Base-by-base conservation (phyloP, 2,329 filamentous ascomycete genomes). In the Escovopsis sp. region DNA sequence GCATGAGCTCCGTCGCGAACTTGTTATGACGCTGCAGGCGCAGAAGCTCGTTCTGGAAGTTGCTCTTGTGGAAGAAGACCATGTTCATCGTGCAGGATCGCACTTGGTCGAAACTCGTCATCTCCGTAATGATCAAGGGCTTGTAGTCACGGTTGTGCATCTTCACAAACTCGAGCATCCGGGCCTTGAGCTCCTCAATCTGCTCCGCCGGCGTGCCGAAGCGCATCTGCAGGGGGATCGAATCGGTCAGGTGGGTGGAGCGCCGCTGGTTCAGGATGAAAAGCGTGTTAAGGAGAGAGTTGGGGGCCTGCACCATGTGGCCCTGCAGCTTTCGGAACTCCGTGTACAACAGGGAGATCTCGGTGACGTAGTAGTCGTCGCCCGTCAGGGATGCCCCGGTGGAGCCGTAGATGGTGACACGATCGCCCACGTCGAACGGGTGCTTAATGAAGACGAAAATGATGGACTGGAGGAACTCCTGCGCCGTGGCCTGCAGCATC, bases 301-400 rank as follows among this genome's bases (percentile, higher is more conserved):
- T 96, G 10, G 89, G 89, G 1, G 89, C 89, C 61, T 95, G 89
- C 0, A 96, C 89, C 23, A 95, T 82, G 53, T 95, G 88, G 2
- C 89, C 89, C 61, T 95, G 82, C 84, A 95, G 89, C 69, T 95
- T 95, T 71, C 95, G 95, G 68, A 95, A 95, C 56, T 95, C 89
- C 12, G 89, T 96, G 59, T 91, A 96, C 12, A 95, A 72, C 1
- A 96, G 71, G 2, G 86, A 83, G 43, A 96, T 93, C 56, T 94
- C 85, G 43, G 93, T 94, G 42, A 96, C 88, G 50, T 94, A 95
- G 62, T 94, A 96, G 54, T 95, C 89, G 53, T 95, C 89, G 38
- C 88, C 88, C 33, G 73, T 75, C 55, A 86, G 72, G 12, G 72
- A 59, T n/a, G 79, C 72, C 47, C 89, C 89, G 1, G 86, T 86